phyloP scores from a whole-genome alignment of 2,329 filamentous ascomycete genomes.

The Beauveria rudraprayagi region DNA sequence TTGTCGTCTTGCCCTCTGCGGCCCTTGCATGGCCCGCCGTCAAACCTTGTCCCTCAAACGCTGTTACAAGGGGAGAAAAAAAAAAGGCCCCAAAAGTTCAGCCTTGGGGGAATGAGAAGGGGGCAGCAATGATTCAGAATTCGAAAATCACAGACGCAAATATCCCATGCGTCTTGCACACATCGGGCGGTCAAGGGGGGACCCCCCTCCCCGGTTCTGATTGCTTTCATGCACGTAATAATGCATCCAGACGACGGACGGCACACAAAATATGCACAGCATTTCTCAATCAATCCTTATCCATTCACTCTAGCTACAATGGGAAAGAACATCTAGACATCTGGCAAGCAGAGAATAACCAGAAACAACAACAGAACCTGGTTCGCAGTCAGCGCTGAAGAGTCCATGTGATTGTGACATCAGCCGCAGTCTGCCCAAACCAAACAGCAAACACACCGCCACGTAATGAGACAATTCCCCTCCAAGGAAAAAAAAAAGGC shows the following conservation, averaged over 20 bases:
- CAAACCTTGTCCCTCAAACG: background rate
- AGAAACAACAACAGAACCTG: background rate
- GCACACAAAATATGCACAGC: background rate
- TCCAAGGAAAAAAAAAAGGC: background rate
- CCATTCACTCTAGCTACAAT: too few species aligned
- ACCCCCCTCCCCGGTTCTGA: background rate
- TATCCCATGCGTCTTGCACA: background rate
- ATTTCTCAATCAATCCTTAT: too few species aligned
- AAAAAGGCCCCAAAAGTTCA: too few species aligned
- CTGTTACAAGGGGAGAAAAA: background rate
- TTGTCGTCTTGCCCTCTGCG: too few species aligned
- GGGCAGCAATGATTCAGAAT: background rate
- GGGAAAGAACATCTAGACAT: background rate
- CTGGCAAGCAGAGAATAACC: background rate
- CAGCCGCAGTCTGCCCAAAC: background rate
- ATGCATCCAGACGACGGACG: background rate
- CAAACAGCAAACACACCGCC: conserved; percentile 7
- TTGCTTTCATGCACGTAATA: conserved; percentile 1
- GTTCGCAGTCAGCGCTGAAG: background rate
- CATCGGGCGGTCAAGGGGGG: background rate
- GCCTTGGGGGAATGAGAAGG: background rate
- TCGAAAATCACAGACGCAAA: background rate
- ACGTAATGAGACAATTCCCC: background rate
- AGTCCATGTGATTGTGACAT: conserved; percentile 3
- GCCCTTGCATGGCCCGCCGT: too few species aligned